These are phyloP conservation scores for Sicyos baderoa DNA, from an alignment of 306 rosid species.

Conservation along the genomic window DNA sequence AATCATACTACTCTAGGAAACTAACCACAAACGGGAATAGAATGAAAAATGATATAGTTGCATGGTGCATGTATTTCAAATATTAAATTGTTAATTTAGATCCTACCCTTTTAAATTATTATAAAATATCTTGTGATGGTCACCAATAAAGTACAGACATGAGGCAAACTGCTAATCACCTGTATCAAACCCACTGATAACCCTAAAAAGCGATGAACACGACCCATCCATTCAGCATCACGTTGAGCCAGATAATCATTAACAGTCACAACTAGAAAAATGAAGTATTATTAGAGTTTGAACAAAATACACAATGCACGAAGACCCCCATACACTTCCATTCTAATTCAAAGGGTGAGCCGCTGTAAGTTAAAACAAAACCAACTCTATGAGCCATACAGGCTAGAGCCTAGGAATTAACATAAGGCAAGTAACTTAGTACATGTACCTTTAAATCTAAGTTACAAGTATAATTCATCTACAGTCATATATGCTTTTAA, in stretches of 20 bases:
- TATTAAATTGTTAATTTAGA: not conserved
- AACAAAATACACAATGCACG: not conserved
- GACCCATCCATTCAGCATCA: conserved; percentile 99
- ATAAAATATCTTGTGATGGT: not conserved
- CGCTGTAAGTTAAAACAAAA: not conserved
- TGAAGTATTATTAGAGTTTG: conserved; percentile 15
- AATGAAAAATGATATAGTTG: not conserved
- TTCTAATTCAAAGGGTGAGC: not conserved
- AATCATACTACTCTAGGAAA: not conserved
- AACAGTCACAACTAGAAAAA: conserved; percentile 68
- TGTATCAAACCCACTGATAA: conserved; percentile 93
- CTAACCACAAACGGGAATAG: not conserved
- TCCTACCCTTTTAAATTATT: not conserved
- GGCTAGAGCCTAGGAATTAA: not conserved
- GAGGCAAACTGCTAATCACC: conserved; percentile 35
- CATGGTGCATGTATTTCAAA: not conserved
- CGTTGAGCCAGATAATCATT: conserved; percentile 97
- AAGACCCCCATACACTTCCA: not conserved
- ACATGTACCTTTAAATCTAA: not conserved
- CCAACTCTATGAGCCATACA: not conserved
- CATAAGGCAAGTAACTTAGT: not conserved
- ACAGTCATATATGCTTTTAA: not conserved
- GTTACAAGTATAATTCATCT: not conserved
- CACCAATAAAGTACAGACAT: conserved; percentile 3
- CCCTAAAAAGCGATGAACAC: conserved; percentile 88